These are phyloP conservation scores for Amanita molliuscula DNA, from an alignment of 768 basidiomycete species.

Conservation along the genomic window DNA sequence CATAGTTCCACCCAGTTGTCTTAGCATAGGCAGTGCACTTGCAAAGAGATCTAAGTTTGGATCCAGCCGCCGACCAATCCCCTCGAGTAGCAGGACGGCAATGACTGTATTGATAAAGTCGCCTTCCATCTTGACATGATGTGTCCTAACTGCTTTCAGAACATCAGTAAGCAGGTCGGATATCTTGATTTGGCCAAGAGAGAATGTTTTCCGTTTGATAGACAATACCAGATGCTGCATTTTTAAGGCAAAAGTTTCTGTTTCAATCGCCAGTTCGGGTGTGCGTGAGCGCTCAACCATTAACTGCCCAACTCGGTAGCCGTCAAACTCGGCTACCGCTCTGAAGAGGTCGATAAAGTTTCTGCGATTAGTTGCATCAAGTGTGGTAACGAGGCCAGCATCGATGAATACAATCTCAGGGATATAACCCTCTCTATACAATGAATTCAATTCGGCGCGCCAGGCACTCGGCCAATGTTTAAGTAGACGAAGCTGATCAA, in stretches of 20 bases:
- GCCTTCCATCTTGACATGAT: conserved; percentile 98
- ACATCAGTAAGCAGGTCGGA: conserved; percentile 89
- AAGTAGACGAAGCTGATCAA: conserved; percentile 59
- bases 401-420: conserved; percentile 97
- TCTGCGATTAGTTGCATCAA: conserved; percentile 69
- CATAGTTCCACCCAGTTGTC: conserved; percentile 90
- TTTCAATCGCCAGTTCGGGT: conserved; percentile 83
- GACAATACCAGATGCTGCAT: conserved; percentile 93
- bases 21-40: conserved; percentile 85
- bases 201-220: conserved; percentile 96
- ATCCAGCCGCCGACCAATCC: conserved; percentile 91
- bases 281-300: conserved; percentile 94
- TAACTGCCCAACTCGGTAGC: conserved; percentile 87
- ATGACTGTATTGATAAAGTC: conserved; percentile 99
- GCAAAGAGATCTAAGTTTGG: conserved; percentile 91
- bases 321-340: conserved; percentile 94
- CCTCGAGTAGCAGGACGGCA: conserved; percentile 86
- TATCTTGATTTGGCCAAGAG: conserved; percentile 93
- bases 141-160: conserved; percentile 71
- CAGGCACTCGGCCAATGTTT: conserved; percentile 51
- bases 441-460: conserved; percentile 52
- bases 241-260: conserved; percentile 93
- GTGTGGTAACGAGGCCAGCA: conserved; percentile 86
- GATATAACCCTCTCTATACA: conserved; percentile 67
- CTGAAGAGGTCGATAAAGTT: conserved; percentile 98